Conservation (phyloP, 768 basidiomycete species). For the Pulveroboletus sp. region DNA sequence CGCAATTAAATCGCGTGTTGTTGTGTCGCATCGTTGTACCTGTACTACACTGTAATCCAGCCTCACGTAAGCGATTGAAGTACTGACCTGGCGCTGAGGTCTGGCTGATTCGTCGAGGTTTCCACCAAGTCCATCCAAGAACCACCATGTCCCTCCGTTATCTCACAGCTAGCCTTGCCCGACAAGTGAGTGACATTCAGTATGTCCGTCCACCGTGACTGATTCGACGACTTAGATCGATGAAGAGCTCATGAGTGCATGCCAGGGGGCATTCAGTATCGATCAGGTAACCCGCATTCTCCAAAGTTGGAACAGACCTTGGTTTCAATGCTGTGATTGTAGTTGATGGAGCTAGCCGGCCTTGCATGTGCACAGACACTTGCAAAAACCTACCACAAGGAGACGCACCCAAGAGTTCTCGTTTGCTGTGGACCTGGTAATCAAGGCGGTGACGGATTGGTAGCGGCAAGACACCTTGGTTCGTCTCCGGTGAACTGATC, state of each 20-base stretch:
- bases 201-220: not conserved
- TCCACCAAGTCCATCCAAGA: not conserved
- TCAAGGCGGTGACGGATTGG: constrained; percentile 94
- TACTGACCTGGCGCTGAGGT: not conserved
- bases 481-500: constrained; percentile 14
- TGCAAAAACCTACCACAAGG: constrained; percentile 67
- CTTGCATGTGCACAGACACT: constrained; percentile 89
- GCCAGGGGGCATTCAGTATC: constrained; percentile 83
- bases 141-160: constrained; percentile 53
- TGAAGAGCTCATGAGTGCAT: constrained; percentile 82
- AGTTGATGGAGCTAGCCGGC: constrained; percentile 97
- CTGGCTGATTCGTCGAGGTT: not conserved
- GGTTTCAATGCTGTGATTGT: constrained; percentile 1
- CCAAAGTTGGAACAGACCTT: not conserved
- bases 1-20: not conserved
- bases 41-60: constrained; percentile 1
- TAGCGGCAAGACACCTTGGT: constrained; percentile 94
- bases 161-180: constrained; percentile 67
- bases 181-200: constrained; percentile 48
- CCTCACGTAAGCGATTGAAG: not conserved
- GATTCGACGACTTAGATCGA: constrained; percentile 61
- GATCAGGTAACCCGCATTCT: constrained; percentile 61
- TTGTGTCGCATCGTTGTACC: constrained; percentile 7
- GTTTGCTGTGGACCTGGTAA: constrained; percentile 98
- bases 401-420: constrained; percentile 71